phyloP scores from a whole-genome alignment of 352 stramenopile genomes.

The Globisporangium acanthophoron region DNA sequence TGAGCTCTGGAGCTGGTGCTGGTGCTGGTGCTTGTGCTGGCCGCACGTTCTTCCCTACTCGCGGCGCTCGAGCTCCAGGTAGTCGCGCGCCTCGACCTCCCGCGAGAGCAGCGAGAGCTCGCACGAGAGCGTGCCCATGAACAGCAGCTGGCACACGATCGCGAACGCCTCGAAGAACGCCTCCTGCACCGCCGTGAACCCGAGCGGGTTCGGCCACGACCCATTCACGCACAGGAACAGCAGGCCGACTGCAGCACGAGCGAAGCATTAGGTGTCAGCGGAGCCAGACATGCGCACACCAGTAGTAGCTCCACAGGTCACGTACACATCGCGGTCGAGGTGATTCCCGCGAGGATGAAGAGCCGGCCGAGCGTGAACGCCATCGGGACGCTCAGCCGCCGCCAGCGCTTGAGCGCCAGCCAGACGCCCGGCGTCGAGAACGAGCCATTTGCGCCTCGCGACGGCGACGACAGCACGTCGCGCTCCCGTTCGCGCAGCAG shows the following conservation, averaged over 20 bases:
- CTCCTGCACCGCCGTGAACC: constrained; percentile 76
- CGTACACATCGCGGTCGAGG: constrained; percentile 64
- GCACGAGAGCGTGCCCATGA: constrained; percentile 80
- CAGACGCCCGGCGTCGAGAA: constrained; percentile 15
- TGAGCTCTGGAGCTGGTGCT: neutral
- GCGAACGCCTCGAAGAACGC: constrained; percentile 80
- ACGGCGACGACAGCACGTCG: neutral
- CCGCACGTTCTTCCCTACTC: constrained; percentile 21
- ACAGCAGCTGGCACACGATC: constrained; percentile 84
- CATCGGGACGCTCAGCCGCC: constrained; percentile 35
- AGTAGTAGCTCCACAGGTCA: neutral
- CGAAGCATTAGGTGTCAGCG: neutral
- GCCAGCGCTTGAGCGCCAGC: constrained; percentile 42
- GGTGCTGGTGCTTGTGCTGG: neutral
- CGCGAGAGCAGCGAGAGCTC: constrained; percentile 55
- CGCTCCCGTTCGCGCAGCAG: constrained; percentile 33
- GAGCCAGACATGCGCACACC: too few species aligned
- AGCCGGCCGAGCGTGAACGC: constrained; percentile 46
- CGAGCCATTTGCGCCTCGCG: neutral
- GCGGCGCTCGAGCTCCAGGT: constrained; percentile 47
- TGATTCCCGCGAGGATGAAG: constrained; percentile 42
- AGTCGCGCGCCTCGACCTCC: constrained; percentile 60
- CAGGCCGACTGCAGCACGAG: constrained; percentile 38
- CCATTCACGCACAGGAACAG: constrained; percentile 82
- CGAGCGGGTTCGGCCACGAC: constrained; percentile 69